Evolutionary conservation across 1,284 basidiomycete species (phyloP), one percentile per base, ranked within the genome.

Genomic region (Phylloboletellus chloephorus): DNA sequence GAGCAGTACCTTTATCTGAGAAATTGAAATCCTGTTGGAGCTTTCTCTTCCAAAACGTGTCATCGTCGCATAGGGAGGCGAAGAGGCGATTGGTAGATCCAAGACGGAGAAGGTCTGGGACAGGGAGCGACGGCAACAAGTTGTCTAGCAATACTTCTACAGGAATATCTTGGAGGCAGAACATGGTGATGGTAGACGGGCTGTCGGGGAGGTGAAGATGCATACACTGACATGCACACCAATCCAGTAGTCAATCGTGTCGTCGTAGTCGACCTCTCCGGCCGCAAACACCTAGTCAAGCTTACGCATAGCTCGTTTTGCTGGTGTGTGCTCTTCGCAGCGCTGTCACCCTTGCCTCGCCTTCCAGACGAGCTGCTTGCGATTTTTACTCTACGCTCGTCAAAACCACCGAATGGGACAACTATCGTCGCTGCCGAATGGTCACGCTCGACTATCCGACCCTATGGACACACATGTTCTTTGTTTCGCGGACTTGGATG

Each of bases 1-100:
- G 69, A 12, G 86, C 86, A 0, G 82, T 88, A 20, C 69, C 72
- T 28, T 72, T 68, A 4, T 77, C 76, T 10, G 78, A 71, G 55
- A 88, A 90, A 55, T 89, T 85, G 67, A 82, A 92, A 58, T 93
- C 89, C n/a, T 63, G 57, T 25, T 73, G 59, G 7, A 88, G 70
- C 51, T 78, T 83, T 22, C 73, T 68, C 52, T 81, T 82, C 89
- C 89, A 93, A 46, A 91, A 74, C 0, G 78, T 77, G 33, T 89
- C 81, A 57, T 92, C 88, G n/a, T 74, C 69, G 51, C 75, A 75
- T 13, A 87, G 52, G 5, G 56, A 39, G 11, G 73, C 67, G 52
- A 86, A 80, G 54, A 72, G 71, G 49, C 71, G 78, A 61, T 69
- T 78, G 2, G 80, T 78, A 9, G 63, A 65, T 7, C 70, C 72